Evolutionary conservation across 169 alveolate species (phyloP).

Genomic region (Plasmodium inui): DNA sequence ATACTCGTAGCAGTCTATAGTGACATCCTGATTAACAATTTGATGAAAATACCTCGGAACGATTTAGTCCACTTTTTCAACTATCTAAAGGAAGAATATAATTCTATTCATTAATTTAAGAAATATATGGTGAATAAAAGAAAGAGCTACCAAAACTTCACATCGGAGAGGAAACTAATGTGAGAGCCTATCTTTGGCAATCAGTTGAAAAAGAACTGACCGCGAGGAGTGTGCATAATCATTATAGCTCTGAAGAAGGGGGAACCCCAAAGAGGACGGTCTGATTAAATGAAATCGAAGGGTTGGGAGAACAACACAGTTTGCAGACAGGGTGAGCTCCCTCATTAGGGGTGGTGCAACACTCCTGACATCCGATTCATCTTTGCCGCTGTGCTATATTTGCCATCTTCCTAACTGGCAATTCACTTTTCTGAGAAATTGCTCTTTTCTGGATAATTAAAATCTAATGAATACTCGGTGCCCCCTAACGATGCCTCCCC

Average conservation of each 20-base stretch:
- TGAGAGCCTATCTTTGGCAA: neutral
- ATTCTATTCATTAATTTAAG: neutral
- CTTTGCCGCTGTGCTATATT: no score
- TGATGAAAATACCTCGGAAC: constrained; percentile 4
- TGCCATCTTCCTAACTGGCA: no score
- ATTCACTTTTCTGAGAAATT: no score
- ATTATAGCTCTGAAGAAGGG: neutral
- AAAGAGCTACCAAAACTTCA: constrained; percentile 7
- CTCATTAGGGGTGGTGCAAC: no score
- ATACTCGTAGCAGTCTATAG: constrained; percentile 14
- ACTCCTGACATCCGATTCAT: no score
- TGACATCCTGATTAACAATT: constrained; percentile 1
- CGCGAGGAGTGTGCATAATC: no score
- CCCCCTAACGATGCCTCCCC: no score
- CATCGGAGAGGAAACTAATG: neutral
- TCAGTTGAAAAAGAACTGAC: neutral
- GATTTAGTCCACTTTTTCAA: neutral
- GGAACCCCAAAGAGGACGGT: neutral
- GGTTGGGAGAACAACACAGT: no score
- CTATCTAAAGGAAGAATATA: neutral
- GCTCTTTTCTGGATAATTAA: no score
- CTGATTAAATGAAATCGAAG: no score
- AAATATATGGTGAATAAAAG: neutral
- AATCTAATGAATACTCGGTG: no score
- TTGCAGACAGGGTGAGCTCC: no score